Conservation (phyloP, 2,329 filamentous ascomycete species). For the Ophioceras dolichostomum region DNA sequence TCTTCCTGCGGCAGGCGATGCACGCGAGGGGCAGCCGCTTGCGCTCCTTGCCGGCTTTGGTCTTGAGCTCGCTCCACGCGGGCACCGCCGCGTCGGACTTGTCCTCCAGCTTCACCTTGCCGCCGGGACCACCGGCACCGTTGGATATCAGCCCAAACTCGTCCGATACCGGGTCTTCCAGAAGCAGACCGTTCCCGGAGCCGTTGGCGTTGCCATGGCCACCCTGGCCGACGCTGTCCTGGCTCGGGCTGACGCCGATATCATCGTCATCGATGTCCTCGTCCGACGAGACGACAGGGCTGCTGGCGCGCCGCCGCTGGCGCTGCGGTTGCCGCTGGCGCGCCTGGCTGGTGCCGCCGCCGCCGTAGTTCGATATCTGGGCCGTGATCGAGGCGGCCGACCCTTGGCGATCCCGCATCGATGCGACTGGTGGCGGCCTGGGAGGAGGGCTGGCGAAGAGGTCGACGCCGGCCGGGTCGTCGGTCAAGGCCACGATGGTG, state of each 20-base stretch:
- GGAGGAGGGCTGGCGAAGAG: constrained; percentile 20
- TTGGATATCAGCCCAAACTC: constrained; percentile 42
- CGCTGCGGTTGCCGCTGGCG: too few relatives aligned
- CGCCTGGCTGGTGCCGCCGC: constrained; percentile 9
- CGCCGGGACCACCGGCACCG: constrained; percentile 33
- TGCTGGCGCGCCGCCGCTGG: constrained; percentile 15
- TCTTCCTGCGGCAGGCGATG: constrained; percentile 91
- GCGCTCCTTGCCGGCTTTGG: constrained; percentile 88
- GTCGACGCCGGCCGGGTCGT: constrained; percentile 15
- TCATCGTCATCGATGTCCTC: too few relatives aligned
- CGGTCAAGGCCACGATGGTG: constrained; percentile 26
- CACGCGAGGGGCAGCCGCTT: constrained; percentile 88
- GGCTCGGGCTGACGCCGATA: too few relatives aligned
- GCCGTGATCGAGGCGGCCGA: constrained; percentile 23
- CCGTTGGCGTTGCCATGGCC: too few relatives aligned
- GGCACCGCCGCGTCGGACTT: constrained; percentile 43
- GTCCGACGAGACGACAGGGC: constrained; percentile 28
- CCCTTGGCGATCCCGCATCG: constrained; percentile 17
- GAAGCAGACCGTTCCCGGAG: constrained; percentile 20
- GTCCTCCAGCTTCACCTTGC: constrained; percentile 42
- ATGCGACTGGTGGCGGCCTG: too few relatives aligned
- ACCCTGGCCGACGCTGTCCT: constrained; percentile 25
- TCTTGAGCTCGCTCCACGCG: constrained; percentile 74
- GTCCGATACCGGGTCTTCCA: constrained; percentile 42
- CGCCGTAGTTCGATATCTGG: constrained; percentile 19